Evolutionary conservation across 495 filamentous ascomycete genomes (phyloP).

Genomic region (Aspergillus avenaceus): DNA sequence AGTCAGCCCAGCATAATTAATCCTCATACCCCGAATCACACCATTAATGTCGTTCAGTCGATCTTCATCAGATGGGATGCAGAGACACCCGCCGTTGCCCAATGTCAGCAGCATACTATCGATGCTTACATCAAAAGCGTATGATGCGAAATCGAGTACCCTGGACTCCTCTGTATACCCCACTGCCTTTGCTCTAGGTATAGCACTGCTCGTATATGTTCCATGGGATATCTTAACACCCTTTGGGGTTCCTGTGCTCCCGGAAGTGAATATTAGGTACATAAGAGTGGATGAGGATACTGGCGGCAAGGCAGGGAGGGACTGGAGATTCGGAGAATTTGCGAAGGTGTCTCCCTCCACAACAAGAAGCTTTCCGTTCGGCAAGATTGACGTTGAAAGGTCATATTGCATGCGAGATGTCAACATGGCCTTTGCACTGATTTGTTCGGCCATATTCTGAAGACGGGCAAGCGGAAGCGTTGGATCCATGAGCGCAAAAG

Average conservation of each 20-base stretch:
- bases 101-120: conserved; percentile 44
- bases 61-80: conserved; percentile 47
- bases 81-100: conserved; percentile 44
- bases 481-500: conserved; percentile 37
- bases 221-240: conserved; percentile 50
- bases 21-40: conserved; percentile 38
- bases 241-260: conserved; percentile 53
- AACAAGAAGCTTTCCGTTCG: conserved; percentile 21
- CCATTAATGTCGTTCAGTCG: conserved; percentile 45
- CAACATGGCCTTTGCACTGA: conserved; percentile 30
- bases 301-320: conserved; percentile 10
- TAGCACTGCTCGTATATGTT: conserved; percentile 38
- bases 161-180: conserved; percentile 32
- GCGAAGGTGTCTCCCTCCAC: conserved; percentile 21
- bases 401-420: conserved; percentile 25
- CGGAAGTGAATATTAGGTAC: conserved; percentile 50
- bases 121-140: conserved; percentile 46
- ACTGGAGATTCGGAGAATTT: not conserved
- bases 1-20: conserved; percentile 46
- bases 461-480: conserved; percentile 34
- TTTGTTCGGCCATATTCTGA: conserved; percentile 32
- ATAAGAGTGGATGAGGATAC: conserved; percentile 29
- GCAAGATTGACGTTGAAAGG: conserved; percentile 23
- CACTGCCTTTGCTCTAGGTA: conserved; percentile 32
- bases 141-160: conserved; percentile 43